A percentile compares a stretch with the other conserved stretches of the same genome.
Evolutionary conservation across 768 basidiomycete genomes (phyloP).

Genomic region (Lactarius sp.): DNA sequence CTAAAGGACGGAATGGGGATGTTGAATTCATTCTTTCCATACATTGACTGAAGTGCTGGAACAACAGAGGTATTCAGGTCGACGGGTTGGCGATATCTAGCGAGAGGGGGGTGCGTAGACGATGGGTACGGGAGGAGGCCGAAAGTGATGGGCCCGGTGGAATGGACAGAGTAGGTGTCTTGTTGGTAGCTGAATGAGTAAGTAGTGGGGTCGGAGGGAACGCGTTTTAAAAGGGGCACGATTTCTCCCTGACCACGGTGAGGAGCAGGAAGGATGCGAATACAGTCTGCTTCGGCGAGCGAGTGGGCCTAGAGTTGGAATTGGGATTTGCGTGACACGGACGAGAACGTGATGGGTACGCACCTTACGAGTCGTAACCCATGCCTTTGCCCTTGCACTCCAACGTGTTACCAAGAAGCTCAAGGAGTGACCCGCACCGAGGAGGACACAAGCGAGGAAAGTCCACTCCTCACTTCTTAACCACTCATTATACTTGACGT

Average conservation of each 20-base stretch:
- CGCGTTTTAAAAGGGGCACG: conserved; percentile 64
- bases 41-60: conserved; percentile 54
- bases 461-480: conserved; percentile 96
- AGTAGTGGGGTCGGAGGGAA: conserved; percentile 48
- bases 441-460: conserved; percentile 81
- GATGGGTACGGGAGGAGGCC: conserved; percentile 84
- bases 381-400: conserved; percentile 74
- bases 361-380: conserved; percentile 77
- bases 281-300: conserved; percentile 68
- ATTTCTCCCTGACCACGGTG: conserved; percentile 91
- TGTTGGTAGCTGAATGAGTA: conserved; percentile 94
- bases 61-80: conserved; percentile 49
- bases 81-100: conserved; percentile 55
- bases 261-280: conserved; percentile 72
- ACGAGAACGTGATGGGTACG: conserved; percentile 18
- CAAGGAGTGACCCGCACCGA: conserved; percentile 85
- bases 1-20: conserved; percentile 95
- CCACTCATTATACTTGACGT: conserved; percentile 86
- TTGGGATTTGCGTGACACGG: not conserved
- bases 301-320: conserved; percentile 45
- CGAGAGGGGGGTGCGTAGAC: conserved; percentile 60
- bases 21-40: conserved; percentile 92
- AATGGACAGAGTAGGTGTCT: conserved; percentile 79
- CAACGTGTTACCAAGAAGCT: conserved; percentile 90
- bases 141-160: conserved; percentile 58